These are phyloP conservation scores for Penicillium sp. DNA, from an alignment of 2,329 filamentous ascomycete genomes.

Conservation along the genomic window DNA sequence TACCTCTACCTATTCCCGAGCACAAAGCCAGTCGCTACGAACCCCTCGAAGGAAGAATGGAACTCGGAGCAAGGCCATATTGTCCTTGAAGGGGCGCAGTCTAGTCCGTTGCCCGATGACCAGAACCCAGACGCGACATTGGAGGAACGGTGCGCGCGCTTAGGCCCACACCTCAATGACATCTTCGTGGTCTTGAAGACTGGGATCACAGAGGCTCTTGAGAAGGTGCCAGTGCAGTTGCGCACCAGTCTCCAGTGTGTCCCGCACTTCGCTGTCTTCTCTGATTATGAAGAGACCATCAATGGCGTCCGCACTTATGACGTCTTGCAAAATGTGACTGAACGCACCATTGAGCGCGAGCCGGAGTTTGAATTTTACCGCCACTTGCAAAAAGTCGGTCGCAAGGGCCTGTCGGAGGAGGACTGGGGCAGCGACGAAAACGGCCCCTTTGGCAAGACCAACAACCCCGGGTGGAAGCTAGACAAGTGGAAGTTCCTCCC, in stretches of 20 bases:
- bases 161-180: slow-evolving; percentile 23
- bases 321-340: slow-evolving; percentile 26
- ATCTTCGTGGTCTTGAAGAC: slow-evolving; percentile 30
- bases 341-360: slow-evolving; percentile 16
- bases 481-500: slow-evolving; percentile 59
- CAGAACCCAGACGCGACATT: background rate
- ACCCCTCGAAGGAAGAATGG: slow-evolving; percentile 5
- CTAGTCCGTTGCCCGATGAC: slow-evolving; percentile 1
- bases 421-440: slow-evolving; percentile 32
- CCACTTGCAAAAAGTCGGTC: slow-evolving; percentile 43
- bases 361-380: slow-evolving; percentile 53
- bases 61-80: slow-evolving; percentile 9
- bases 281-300: slow-evolving; percentile 30
- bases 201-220: slow-evolving; percentile 28
- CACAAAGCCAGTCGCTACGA: slow-evolving; percentile 3
- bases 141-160: slow-evolving; percentile 17
- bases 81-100: slow-evolving; percentile 9
- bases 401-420: slow-evolving; percentile 35
- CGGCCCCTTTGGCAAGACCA: slow-evolving; percentile 36
- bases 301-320: slow-evolving; percentile 26
- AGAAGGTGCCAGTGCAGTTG: slow-evolving; percentile 30
- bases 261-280: slow-evolving; percentile 30
- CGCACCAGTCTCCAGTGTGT: slow-evolving; percentile 29
- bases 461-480: slow-evolving; percentile 50
- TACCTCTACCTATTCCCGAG: slow-evolving; percentile 15